Percentiles rank a stretch among this genome's conserved stretches.
phyloP scores from a whole-genome alignment of 768 basidiomycete species.

The Butyriboletus loyo region DNA sequence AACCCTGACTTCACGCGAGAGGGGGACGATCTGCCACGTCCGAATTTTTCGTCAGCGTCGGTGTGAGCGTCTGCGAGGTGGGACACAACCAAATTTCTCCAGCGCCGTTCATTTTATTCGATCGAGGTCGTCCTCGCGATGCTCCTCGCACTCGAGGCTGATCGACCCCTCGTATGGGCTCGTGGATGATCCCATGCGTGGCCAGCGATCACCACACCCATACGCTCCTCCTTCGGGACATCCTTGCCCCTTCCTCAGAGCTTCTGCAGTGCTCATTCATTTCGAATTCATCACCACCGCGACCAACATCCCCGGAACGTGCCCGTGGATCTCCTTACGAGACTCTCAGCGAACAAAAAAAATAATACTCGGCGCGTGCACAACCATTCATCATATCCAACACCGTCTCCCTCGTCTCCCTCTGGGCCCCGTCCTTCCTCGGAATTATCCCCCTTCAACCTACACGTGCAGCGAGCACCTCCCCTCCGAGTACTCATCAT shows the following conservation, averaged over 20 bases:
- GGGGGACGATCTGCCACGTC: neutral
- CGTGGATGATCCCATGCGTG: slow-evolving; percentile 1
- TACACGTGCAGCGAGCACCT: slow-evolving; percentile 4
- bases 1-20: slow-evolving; percentile 17
- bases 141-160: slow-evolving; percentile 5
- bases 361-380: neutral
- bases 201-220: neutral
- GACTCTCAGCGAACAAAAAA: slow-evolving; percentile 1
- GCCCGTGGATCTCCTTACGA: slow-evolving; percentile 14
- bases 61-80: neutral
- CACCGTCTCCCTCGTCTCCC: too few relatives aligned
- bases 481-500: neutral
- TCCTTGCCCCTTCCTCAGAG: neutral
- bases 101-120: slow-evolving; percentile 8
- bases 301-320: slow-evolving; percentile 8
- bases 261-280: slow-evolving; percentile 9
- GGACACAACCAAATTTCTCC: neutral
- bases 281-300: slow-evolving; percentile 3
- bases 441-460: neutral
- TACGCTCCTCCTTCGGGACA: neutral
- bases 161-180: neutral
- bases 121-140: neutral
- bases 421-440: neutral
- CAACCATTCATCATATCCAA: too few relatives aligned
- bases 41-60: neutral